A percentile compares a stretch with the other conserved stretches of the same genome.
Evolutionary conservation across 352 stramenopile species (phyloP).

Genomic region (Phytophthora meadii): DNA sequence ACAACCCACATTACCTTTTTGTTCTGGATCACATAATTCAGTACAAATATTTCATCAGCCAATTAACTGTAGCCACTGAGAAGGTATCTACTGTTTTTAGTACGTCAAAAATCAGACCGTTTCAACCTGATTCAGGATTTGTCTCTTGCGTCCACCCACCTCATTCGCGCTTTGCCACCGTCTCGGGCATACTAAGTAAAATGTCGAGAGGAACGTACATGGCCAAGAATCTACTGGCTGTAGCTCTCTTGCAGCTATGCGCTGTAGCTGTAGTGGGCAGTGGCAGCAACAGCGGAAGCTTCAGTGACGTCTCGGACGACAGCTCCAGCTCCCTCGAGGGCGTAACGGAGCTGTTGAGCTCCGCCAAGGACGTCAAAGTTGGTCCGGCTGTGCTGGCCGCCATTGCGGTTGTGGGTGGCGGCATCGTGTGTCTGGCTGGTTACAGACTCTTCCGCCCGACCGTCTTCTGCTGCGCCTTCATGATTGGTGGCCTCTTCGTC

Average conservation of each 20-base stretch:
- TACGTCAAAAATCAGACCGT: slow-evolving; percentile 21
- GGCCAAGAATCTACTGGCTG: slow-evolving; percentile 24
- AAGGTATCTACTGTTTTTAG: too few relatives aligned
- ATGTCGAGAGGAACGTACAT: slow-evolving; percentile 17
- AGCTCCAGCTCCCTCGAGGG: slow-evolving; percentile 33
- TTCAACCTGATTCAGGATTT: neutral
- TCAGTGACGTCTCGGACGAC: slow-evolving; percentile 14
- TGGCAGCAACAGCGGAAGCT: slow-evolving; percentile 24
- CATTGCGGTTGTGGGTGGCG: slow-evolving; percentile 56
- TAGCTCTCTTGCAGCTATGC: slow-evolving; percentile 32
- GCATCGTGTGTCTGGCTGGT: slow-evolving; percentile 54
- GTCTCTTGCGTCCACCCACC: slow-evolving; percentile 3
- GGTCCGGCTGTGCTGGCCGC: slow-evolving; percentile 54
- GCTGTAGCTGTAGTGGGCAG: slow-evolving; percentile 23
- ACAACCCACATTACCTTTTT: too few relatives aligned
- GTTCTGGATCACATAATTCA: too few relatives aligned
- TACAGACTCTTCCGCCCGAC: slow-evolving; percentile 67
- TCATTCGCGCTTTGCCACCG: slow-evolving; percentile 15
- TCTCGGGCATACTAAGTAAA: neutral
- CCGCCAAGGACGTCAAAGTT: slow-evolving; percentile 50
- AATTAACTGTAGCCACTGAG: too few relatives aligned
- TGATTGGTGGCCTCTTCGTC: slow-evolving; percentile 70
- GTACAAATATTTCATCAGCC: too few relatives aligned
- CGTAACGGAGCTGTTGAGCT: slow-evolving; percentile 46
- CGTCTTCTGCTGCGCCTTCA: slow-evolving; percentile 75